Percentiles rank a stretch among this genome's conserved stretches.
These are phyloP conservation scores for Trypanosoma lewisi DNA, from an alignment of 208 protist species.

Conservation along the genomic window DNA sequence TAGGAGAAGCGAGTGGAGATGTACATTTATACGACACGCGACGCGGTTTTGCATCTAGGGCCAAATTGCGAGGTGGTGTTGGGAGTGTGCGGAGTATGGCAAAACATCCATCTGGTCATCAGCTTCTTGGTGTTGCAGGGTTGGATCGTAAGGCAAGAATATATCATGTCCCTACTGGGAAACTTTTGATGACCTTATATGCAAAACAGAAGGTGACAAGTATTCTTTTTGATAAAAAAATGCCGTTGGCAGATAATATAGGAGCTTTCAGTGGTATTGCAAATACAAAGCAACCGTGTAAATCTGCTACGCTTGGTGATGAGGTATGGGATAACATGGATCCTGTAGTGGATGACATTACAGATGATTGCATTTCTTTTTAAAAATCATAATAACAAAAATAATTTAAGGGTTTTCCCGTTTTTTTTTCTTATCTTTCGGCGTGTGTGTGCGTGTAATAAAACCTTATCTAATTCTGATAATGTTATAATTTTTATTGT, in stretches of 20 bases:
- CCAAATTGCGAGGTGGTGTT: conserved; percentile 78
- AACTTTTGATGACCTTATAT: conserved; percentile 68
- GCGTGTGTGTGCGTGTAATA: neutral
- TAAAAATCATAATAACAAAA: conserved; percentile 3
- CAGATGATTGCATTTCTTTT: conserved; percentile 24
- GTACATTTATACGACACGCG: conserved; percentile 84
- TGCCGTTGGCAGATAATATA: conserved; percentile 64
- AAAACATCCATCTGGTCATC: conserved; percentile 80
- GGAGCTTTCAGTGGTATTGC: conserved; percentile 58
- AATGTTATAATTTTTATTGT: conserved; percentile 3
- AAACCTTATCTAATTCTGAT: neutral
- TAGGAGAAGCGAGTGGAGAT: conserved; percentile 81
- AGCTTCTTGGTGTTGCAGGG: conserved; percentile 71
- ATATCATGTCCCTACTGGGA: conserved; percentile 85
- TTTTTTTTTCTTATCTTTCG: neutral
- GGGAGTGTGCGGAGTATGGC: conserved; percentile 81
- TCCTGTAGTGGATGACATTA: conserved; percentile 70
- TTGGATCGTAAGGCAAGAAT: conserved; percentile 76
- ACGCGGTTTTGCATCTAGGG: conserved; percentile 76
- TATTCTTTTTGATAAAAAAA: conserved; percentile 59
- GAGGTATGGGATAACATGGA: conserved; percentile 88
- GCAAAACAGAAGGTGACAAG: conserved; percentile 69
- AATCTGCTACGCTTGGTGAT: conserved; percentile 54
- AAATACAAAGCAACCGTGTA: conserved; percentile 70
- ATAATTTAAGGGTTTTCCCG: conserved; percentile 1